Percentiles rank a stretch among this genome's conserved stretches.
These are phyloP conservation scores for Pleomassaria siparia DNA, from an alignment of 2,329 filamentous ascomycete species.

Conservation along the genomic window DNA sequence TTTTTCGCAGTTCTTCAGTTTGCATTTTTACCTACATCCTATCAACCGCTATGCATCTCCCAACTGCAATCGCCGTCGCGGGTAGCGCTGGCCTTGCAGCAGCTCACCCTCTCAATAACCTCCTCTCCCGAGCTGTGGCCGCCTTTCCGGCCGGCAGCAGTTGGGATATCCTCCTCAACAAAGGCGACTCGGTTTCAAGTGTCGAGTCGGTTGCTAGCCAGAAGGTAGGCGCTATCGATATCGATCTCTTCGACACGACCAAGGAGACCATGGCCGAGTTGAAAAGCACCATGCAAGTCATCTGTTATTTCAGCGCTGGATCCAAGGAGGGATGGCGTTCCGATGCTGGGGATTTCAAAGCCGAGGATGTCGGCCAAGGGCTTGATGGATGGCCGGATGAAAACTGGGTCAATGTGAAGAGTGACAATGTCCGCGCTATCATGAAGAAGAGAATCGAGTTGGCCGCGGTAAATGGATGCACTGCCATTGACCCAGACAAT, in stretches of 20 bases:
- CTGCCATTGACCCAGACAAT: slow-evolving; percentile 71
- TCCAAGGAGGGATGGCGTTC: slow-evolving; percentile 63
- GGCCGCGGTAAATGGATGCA: slow-evolving; percentile 62
- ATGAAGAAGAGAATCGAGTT: slow-evolving; percentile 62
- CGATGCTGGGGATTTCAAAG: slow-evolving; percentile 43
- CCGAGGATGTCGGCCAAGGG: slow-evolving; percentile 56
- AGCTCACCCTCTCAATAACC: slow-evolving; percentile 5
- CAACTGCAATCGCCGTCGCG: slow-evolving; percentile 6
- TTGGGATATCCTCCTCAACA: slow-evolving; percentile 17
- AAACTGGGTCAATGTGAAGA: slow-evolving; percentile 64
- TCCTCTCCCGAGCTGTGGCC: slow-evolving; percentile 3
- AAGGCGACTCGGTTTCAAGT: slow-evolving; percentile 3
- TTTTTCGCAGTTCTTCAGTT: neutral
- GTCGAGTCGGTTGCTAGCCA: slow-evolving; percentile 52
- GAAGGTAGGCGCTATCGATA: slow-evolving; percentile 60
- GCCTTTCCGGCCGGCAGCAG: slow-evolving; percentile 13
- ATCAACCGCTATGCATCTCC: neutral
- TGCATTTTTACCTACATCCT: neutral
- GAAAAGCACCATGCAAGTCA: slow-evolving; percentile 56
- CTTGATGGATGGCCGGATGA: slow-evolving; percentile 67
- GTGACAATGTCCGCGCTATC: slow-evolving; percentile 59
- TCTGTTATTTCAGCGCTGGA: slow-evolving; percentile 74
- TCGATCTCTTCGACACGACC: slow-evolving; percentile 57
- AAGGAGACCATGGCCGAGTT: slow-evolving; percentile 49
- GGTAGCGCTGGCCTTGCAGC: slow-evolving; percentile 3